Percentiles rank a stretch among this genome's conserved stretches.
phyloP scores from a whole-genome alignment of 2,329 filamentous ascomycete genomes.

The Aspergillus uvarum region DNA sequence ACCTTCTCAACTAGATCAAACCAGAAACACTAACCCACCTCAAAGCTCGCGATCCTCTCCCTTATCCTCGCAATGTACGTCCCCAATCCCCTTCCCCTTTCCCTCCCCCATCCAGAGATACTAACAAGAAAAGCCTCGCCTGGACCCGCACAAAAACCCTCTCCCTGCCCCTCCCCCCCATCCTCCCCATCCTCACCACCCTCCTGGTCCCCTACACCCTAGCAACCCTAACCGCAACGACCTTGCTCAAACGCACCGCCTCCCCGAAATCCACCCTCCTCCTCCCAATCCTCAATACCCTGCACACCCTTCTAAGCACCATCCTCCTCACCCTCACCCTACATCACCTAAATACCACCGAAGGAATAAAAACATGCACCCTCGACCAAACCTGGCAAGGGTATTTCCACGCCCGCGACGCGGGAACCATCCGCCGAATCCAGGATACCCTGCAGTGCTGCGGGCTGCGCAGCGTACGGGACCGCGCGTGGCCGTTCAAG shows the following conservation, averaged over 20 bases:
- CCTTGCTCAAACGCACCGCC: conserved; percentile 2
- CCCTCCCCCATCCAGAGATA: too few species aligned
- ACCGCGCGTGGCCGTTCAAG: conserved; percentile 42
- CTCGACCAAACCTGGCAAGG: conserved; percentile 34
- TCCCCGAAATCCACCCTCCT: neutral
- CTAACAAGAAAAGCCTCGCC: conserved; percentile 22
- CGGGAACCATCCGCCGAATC: conserved; percentile 32
- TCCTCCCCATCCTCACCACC: conserved; percentile 24
- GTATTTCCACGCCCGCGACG: conserved; percentile 33
- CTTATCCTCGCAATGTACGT: conserved; percentile 9
- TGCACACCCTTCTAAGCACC: conserved; percentile 29
- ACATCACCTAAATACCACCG: conserved; percentile 28
- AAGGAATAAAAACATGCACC: conserved; percentile 27
- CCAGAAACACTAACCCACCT: too few species aligned
- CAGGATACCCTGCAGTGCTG: conserved; percentile 37
- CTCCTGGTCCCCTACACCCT: conserved; percentile 19
- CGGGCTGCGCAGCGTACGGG: conserved; percentile 36
- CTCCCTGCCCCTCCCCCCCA: conserved; percentile 26
- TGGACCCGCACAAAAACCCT: conserved; percentile 24
- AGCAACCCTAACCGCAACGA: conserved; percentile 10
- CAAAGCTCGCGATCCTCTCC: neutral
- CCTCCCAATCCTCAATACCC: conserved; percentile 16
- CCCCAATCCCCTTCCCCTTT: too few species aligned
- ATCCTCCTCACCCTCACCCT: conserved; percentile 31
- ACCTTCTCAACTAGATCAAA: too few species aligned